Percentiles rank a stretch among this genome's conserved stretches.
Evolutionary conservation across 2,329 filamentous ascomycete species (phyloP).

Genomic region (Sclerotinia nivalis): DNA sequence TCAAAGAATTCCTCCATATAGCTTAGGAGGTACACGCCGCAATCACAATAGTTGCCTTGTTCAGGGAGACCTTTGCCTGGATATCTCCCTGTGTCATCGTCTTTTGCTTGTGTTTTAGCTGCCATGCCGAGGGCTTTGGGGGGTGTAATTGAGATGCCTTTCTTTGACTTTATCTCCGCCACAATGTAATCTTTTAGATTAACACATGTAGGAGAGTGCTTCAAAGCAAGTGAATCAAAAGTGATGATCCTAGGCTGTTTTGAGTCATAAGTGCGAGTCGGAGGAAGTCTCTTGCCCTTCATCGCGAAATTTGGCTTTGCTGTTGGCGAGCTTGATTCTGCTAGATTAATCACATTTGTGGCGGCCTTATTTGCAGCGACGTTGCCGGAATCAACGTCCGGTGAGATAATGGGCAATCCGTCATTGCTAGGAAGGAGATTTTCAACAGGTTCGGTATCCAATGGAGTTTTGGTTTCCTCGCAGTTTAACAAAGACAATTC

Average conservation of each 20-base stretch:
- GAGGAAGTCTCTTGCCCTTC: constrained; percentile 36
- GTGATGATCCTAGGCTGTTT: constrained; percentile 74
- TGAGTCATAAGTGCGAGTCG: constrained; percentile 48
- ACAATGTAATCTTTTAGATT: constrained; percentile 75
- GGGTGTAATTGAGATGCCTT: constrained; percentile 41
- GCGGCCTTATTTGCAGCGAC: neutral
- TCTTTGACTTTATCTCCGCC: constrained; percentile 69
- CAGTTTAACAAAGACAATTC: neutral
- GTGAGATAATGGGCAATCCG: neutral
- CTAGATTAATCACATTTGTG: constrained; percentile 7
- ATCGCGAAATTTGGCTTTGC: constrained; percentile 35
- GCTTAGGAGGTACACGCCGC: constrained; percentile 80
- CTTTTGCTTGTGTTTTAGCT: constrained; percentile 50
- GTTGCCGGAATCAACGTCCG: neutral
- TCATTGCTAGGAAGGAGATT: neutral
- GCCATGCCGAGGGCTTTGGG: constrained; percentile 56
- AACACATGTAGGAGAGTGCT: constrained; percentile 64
- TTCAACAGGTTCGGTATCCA: neutral
- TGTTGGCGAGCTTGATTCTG: constrained; percentile 10
- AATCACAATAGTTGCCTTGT: constrained; percentile 85
- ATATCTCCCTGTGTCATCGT: neutral
- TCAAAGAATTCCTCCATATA: constrained; percentile 82
- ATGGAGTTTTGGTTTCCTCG: neutral
- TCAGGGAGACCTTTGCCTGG: constrained; percentile 59
- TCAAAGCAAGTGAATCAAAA: constrained; percentile 76